A percentile compares a stretch with the other conserved stretches of the same genome.
phyloP scores from a whole-genome alignment of 1,139 yeast species.

The Protomyces macrosporus region DNA sequence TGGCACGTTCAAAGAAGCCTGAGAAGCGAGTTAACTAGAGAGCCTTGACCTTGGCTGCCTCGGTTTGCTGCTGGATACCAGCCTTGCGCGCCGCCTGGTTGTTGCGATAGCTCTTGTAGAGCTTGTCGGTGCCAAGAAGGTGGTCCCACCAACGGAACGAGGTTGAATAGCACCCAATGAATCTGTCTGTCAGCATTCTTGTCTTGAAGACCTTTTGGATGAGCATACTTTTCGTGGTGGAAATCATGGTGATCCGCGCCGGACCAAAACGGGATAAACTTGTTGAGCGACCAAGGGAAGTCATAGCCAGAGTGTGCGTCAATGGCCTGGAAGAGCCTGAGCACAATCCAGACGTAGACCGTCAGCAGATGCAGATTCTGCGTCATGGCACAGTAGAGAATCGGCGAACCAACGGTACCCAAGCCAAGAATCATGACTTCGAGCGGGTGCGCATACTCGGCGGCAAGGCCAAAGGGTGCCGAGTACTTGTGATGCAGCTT shows the following conservation, averaged over 20 bases:
- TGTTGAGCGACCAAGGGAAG: slow-evolving; percentile 92
- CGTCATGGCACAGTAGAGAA: slow-evolving; percentile 60
- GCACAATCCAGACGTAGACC: slow-evolving; percentile 76
- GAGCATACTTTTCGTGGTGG: slow-evolving; percentile 66
- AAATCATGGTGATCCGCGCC: slow-evolving; percentile 98
- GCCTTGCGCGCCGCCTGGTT: slow-evolving; percentile 16
- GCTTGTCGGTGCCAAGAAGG: slow-evolving; percentile 62
- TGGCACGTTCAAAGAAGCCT: not conserved
- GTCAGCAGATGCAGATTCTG: slow-evolving; percentile 75
- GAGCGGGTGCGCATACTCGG: slow-evolving; percentile 93
- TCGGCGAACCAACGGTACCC: slow-evolving; percentile 92
- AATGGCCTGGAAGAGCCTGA: slow-evolving; percentile 86
- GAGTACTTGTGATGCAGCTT: slow-evolving; percentile 96
- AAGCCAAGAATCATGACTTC: slow-evolving; percentile 87
- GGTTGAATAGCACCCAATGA: slow-evolving; percentile 82
- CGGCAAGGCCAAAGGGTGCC: slow-evolving; percentile 93
- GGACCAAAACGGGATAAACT: slow-evolving; percentile 91
- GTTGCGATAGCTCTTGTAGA: slow-evolving; percentile 28
- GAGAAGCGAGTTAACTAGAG: not conserved
- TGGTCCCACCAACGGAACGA: slow-evolving; percentile 94
- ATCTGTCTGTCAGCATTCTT: not conserved
- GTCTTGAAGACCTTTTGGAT: not conserved
- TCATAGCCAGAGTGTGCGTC: slow-evolving; percentile 97
- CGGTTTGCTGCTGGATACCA: slow-evolving; percentile 14
- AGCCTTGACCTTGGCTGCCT: slow-evolving; percentile 24